Percentiles rank a stretch among this genome's conserved stretches.
phyloP scores from a whole-genome alignment of 371 early-diverging fungal genomes.

The Funneliformis caledonium region DNA sequence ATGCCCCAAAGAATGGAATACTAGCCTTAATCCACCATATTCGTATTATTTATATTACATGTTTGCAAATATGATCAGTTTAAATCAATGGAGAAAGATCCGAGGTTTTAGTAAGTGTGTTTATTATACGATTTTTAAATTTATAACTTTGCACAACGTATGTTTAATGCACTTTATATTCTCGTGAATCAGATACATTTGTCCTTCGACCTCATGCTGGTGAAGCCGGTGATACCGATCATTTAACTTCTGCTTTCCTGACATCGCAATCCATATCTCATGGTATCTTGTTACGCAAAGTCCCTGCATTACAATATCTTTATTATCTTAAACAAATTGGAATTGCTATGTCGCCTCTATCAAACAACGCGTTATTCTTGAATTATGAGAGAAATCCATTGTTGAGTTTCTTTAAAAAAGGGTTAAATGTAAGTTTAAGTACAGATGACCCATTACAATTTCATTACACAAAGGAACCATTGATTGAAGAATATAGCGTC shows the following conservation, averaged over 20 bases:
- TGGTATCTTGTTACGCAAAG: constrained; percentile 96
- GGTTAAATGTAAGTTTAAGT: constrained; percentile 94
- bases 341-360: constrained; percentile 98
- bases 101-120: constrained; percentile 80
- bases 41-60: constrained; percentile 97
- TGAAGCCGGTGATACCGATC: constrained; percentile 98
- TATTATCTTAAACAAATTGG: constrained; percentile 96
- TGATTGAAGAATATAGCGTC: constrained; percentile 99
- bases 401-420: constrained; percentile 92
- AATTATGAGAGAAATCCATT: constrained; percentile 97
- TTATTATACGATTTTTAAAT: neutral
- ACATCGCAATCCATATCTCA: constrained; percentile 93
- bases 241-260: constrained; percentile 92
- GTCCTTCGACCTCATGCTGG: constrained; percentile 96
- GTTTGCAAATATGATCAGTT: constrained; percentile 86
- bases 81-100: constrained; percentile 85
- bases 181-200: constrained; percentile 75
- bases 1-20: constrained; percentile 83
- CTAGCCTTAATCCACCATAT: constrained; percentile 90
- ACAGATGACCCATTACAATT: constrained; percentile 99
- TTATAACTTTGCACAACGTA: neutral
- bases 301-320: constrained; percentile 96
- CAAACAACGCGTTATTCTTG: constrained; percentile 97
- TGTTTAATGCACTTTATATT: neutral
- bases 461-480: constrained; percentile 97